phyloP scores from a whole-genome alignment of 2,329 filamentous ascomycete species.

The Penicillium polonicum region DNA sequence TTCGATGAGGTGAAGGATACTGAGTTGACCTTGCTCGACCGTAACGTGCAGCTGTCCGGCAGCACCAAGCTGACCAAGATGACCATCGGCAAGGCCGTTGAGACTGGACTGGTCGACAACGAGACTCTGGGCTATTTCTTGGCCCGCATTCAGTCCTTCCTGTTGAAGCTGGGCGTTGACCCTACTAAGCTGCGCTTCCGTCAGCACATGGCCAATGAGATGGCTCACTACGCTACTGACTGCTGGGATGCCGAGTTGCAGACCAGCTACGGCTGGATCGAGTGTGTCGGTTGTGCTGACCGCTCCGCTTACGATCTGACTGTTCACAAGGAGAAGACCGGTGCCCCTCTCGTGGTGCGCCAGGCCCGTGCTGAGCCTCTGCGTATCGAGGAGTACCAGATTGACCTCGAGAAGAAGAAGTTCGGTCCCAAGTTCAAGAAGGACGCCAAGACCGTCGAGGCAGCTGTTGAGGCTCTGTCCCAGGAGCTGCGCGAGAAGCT shows the following conservation, averaged over 20 bases:
- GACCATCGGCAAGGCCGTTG: slow-evolving; percentile 82
- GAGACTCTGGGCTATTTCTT: slow-evolving; percentile 98
- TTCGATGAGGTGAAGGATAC: slow-evolving; percentile 83
- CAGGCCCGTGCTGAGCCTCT: slow-evolving; percentile 76
- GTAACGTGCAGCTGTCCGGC: slow-evolving; percentile 80
- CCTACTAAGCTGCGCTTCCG: slow-evolving; percentile 87
- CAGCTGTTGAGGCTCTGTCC: slow-evolving; percentile 69
- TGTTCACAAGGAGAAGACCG: slow-evolving; percentile 91
- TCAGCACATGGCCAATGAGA: slow-evolving; percentile 90
- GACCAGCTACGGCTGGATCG: slow-evolving; percentile 94
- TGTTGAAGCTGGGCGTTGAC: slow-evolving; percentile 84
- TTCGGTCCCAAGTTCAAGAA: slow-evolving; percentile 96
- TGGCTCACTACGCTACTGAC: slow-evolving; percentile 93
- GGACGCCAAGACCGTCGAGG: slow-evolving; percentile 81
- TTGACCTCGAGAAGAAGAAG: slow-evolving; percentile 90
- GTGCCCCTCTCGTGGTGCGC: slow-evolving; percentile 78
- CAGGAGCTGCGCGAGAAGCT: slow-evolving; percentile 82
- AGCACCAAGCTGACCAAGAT: slow-evolving; percentile 73
- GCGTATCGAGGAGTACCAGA: slow-evolving; percentile 79
- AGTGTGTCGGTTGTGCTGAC: slow-evolving; percentile 96
- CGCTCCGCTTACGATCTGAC: slow-evolving; percentile 91
- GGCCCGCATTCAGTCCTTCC: slow-evolving; percentile 87
- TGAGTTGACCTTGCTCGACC: slow-evolving; percentile 80
- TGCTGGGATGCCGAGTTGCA: slow-evolving; percentile 97
- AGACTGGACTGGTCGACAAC: slow-evolving; percentile 82